Conservation (phyloP, 2,329 filamentous ascomycete genomes). For the Verticillium klebahnii region DNA sequence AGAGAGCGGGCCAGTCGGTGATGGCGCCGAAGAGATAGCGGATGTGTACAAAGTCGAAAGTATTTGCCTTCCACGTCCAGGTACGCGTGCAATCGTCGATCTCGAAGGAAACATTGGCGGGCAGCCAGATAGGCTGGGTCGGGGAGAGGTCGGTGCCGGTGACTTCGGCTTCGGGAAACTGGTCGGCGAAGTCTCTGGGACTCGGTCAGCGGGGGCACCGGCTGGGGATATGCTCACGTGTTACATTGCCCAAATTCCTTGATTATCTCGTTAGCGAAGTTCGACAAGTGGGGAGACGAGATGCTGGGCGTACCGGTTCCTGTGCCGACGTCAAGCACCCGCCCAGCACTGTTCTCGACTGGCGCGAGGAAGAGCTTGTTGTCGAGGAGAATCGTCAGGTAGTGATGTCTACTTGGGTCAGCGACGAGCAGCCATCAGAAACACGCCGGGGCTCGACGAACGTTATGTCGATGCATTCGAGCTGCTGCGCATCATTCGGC, state of each 20-base stretch:
- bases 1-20: constrained; percentile 47
- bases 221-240: constrained; percentile 34
- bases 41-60: constrained; percentile 59
- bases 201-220: not conserved
- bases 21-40: constrained; percentile 53
- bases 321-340: constrained; percentile 3
- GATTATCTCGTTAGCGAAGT: not conserved
- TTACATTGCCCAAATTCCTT: constrained; percentile 8
- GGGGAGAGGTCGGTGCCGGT: constrained; percentile 7
- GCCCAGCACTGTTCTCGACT: not conserved
- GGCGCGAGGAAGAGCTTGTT: constrained; percentile 7
- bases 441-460: not conserved
- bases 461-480: constrained; percentile 9
- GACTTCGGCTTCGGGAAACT: constrained; percentile 3
- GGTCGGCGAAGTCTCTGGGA: constrained; percentile 8
- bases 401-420: not conserved
- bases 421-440: not conserved
- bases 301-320: constrained; percentile 35
- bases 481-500: constrained; percentile 9
- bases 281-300: not conserved
- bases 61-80: constrained; percentile 42
- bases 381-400: constrained; percentile 2
- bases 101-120: constrained; percentile 19
- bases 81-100: constrained; percentile 46
- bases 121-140: constrained; percentile 9